These are phyloP conservation scores for Malassezia obtusa DNA, from an alignment of 1,284 basidiomycete species.

Conservation along the genomic window DNA sequence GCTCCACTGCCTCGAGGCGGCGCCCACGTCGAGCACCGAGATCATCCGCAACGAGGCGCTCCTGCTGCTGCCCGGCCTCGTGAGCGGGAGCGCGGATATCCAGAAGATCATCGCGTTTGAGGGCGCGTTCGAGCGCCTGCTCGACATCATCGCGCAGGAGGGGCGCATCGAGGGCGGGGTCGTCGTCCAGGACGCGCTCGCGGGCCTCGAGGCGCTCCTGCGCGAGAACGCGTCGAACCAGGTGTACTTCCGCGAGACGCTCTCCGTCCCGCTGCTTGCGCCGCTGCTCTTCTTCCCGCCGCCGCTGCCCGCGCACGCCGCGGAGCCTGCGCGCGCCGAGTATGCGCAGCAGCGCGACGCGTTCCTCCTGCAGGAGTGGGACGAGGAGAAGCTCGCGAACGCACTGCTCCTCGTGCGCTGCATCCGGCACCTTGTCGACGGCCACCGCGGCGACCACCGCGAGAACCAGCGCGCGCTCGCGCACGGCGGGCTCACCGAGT, in stretches of 20 bases:
- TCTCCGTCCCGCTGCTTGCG: constrained; percentile 68
- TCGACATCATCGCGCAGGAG: constrained; percentile 75
- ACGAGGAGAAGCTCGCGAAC: constrained; percentile 73
- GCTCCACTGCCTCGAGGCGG: constrained; percentile 55
- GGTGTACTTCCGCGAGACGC: constrained; percentile 92
- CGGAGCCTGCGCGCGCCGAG: constrained; percentile 48
- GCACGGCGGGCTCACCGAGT: constrained; percentile 61
- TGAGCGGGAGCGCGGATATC: constrained; percentile 79
- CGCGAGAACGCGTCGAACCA: constrained; percentile 92
- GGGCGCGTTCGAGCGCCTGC: constrained; percentile 89
- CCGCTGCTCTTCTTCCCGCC: constrained; percentile 78
- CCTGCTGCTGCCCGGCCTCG: constrained; percentile 68
- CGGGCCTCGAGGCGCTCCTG: constrained; percentile 72
- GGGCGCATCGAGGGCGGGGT: constrained; percentile 79
- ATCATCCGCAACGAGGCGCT: constrained; percentile 52
- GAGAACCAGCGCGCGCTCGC: constrained; percentile 54
- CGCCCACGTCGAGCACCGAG: constrained; percentile 38
- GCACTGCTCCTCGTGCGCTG: constrained; percentile 68
- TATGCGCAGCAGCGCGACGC: constrained; percentile 59
- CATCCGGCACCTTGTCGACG: constrained; percentile 56
- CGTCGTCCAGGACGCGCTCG: constrained; percentile 74
- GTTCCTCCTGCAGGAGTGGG: constrained; percentile 94
- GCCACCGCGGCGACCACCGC: constrained; percentile 51
- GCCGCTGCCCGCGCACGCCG: constrained; percentile 50
- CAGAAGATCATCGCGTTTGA: constrained; percentile 96